phyloP scores from a whole-genome alignment of 495 filamentous ascomycete genomes.

The Annulohypoxylon nitens region DNA sequence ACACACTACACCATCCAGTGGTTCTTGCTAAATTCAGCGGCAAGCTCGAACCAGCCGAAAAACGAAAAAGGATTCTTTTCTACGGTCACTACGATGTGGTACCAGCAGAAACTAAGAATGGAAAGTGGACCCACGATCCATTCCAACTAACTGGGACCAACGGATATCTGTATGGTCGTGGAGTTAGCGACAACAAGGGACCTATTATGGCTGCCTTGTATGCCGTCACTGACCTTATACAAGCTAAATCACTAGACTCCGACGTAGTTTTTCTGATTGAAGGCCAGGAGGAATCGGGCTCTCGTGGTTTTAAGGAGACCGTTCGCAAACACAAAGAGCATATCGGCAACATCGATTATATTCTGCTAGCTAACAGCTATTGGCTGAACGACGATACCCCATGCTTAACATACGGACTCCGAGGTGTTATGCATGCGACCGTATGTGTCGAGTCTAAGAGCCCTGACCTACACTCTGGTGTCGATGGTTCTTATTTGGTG shows the following conservation, averaged over 20 bases:
- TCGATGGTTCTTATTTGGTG: constrained; percentile 89
- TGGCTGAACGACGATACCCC: constrained; percentile 97
- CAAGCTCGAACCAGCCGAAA: constrained; percentile 64
- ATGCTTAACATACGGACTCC: constrained; percentile 92
- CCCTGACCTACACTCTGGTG: constrained; percentile 93
- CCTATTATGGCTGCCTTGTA: constrained; percentile 93
- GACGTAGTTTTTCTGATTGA: constrained; percentile 96
- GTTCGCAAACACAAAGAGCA: constrained; percentile 81
- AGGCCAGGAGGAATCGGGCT: constrained; percentile 96
- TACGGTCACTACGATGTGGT: constrained; percentile 99
- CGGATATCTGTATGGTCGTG: constrained; percentile 96
- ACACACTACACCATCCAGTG: constrained; percentile 81
- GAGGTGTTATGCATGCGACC: constrained; percentile 95
- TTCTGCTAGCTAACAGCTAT: constrained; percentile 95
- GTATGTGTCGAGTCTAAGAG: constrained; percentile 85
- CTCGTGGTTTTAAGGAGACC: constrained; percentile 85
- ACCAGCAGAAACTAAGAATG: constrained; percentile 81
- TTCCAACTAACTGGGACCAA: constrained; percentile 87
- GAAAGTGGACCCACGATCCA: constrained; percentile 87
- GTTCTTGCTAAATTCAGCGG: constrained; percentile 90
- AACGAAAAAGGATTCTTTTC: constrained; percentile 89
- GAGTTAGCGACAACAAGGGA: constrained; percentile 96
- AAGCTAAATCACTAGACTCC: constrained; percentile 80
- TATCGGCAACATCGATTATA: constrained; percentile 92
- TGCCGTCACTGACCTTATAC: constrained; percentile 86